These are phyloP conservation scores for Endocladia muricata DNA, from an alignment of 31 red algal species.

Conservation along the genomic window DNA sequence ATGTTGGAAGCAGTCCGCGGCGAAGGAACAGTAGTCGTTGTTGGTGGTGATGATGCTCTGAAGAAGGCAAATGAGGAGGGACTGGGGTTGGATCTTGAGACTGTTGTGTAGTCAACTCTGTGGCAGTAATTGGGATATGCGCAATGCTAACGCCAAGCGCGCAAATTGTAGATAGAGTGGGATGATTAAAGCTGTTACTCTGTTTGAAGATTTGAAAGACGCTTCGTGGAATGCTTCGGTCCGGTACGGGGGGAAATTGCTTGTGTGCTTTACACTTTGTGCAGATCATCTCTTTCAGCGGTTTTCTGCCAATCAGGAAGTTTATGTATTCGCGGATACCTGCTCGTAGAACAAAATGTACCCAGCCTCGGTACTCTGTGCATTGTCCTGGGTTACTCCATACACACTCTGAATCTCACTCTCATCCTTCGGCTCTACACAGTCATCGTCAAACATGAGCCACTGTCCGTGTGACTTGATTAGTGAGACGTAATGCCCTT, in stretches of 20 bases:
- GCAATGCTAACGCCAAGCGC: no score
- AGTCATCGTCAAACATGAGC: constrained; percentile 98
- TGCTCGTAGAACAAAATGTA: constrained; percentile 96
- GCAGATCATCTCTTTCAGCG: no score
- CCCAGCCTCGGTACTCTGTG: constrained; percentile 80
- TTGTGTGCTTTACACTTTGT: no score
- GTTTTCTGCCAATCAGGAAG: no score
- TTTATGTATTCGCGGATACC: constrained; percentile 8
- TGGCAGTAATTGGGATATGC: no score
- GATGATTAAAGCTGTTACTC: no score
- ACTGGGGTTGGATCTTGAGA: constrained; percentile 51
- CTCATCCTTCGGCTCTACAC: constrained; percentile 95
- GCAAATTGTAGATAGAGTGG: no score
- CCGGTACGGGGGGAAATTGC: no score
- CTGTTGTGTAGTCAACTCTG: constrained; percentile 24
- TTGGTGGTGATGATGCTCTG: constrained; percentile 74
- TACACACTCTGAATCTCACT: constrained; percentile 93
- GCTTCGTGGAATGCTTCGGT: no score
- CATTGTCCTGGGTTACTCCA: constrained; percentile 75
- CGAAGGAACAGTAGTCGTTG: constrained; percentile 79
- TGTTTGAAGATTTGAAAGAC: no score
- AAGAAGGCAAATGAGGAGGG: constrained; percentile 80
- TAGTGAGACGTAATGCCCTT: constrained; percentile 96
- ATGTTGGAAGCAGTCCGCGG: constrained; percentile 50
- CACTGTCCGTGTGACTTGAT: constrained; percentile 90